Percentiles rank a stretch among this genome's conserved stretches.
phyloP scores from a whole-genome alignment of 352 stramenopile species.

The Thraustochytrium sp. region DNA sequence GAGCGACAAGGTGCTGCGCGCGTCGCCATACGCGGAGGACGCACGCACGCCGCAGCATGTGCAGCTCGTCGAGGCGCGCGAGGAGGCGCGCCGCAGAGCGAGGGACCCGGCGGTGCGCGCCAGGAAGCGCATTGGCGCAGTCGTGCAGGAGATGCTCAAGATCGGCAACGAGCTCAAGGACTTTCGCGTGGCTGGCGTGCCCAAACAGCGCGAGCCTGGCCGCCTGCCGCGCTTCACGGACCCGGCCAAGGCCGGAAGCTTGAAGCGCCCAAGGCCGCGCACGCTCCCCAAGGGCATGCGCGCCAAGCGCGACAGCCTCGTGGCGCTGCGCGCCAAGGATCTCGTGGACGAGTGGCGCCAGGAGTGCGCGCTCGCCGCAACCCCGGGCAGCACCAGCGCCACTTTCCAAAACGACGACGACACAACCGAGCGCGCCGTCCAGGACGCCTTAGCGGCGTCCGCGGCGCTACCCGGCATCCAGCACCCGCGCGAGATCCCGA shows the following conservation, averaged over 20 bases:
- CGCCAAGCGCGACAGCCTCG: neutral
- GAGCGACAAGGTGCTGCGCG: neutral
- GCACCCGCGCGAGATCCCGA: neutral
- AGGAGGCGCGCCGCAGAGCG: neutral
- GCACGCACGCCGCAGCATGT: neutral
- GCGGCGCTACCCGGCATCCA: neutral
- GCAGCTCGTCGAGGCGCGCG: neutral
- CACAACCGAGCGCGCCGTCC: neutral
- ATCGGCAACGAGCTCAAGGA: slow-evolving; percentile 9
- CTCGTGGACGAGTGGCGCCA: neutral
- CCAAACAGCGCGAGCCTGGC: no score
- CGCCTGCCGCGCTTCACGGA: no score
- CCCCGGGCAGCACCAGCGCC: no score
- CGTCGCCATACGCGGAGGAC: neutral
- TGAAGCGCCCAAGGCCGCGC: neutral
- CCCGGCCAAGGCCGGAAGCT: neutral
- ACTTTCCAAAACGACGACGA: neutral
- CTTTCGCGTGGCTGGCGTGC: slow-evolving; percentile 5
- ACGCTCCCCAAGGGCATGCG: neutral
- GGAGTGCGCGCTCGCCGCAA: no score
- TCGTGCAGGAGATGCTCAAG: neutral
- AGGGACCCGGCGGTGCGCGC: neutral
- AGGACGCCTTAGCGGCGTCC: neutral
- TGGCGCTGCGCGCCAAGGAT: neutral
- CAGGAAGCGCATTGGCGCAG: neutral